These are phyloP conservation scores for Fomitopsis pulvina DNA, from an alignment of 768 basidiomycete species.

Conservation along the genomic window DNA sequence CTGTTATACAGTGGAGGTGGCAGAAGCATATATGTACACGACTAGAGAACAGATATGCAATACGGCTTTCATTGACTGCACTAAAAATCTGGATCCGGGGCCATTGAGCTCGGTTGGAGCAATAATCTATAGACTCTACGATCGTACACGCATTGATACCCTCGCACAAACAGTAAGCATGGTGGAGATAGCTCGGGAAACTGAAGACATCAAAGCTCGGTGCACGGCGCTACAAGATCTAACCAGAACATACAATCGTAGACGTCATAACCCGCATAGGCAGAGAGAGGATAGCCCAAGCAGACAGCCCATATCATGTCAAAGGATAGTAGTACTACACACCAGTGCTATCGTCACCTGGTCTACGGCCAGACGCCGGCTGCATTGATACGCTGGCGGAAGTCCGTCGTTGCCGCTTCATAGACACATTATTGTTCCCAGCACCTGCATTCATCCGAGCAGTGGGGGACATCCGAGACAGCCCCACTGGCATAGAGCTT, in stretches of 20 bases:
- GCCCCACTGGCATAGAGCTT: conserved; percentile 44
- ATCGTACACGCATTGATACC: conserved; percentile 16
- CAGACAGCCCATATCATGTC: conserved; percentile 15
- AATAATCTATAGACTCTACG: conserved; percentile 21
- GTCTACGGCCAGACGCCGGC: conserved; percentile 23
- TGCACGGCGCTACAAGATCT: conserved; percentile 14
- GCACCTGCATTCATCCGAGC: conserved; percentile 23
- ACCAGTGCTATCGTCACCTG: conserved; percentile 18
- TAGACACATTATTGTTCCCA: conserved; percentile 28
- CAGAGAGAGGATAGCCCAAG: conserved; percentile 27
- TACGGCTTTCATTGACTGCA: neutral
- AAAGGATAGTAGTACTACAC: conserved; percentile 17
- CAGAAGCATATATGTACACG: conserved; percentile 2
- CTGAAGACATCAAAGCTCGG: conserved; percentile 1
- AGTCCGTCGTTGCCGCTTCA: conserved; percentile 81
- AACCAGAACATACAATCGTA: conserved; percentile 17
- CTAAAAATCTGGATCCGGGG: neutral
- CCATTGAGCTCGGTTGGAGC: conserved; percentile 8
- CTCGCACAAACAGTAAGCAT: conserved; percentile 8
- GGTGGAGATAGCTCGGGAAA: conserved; percentile 3
- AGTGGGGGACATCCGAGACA: conserved; percentile 33
- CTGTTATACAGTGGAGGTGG: conserved; percentile 8
- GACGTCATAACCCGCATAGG: conserved; percentile 14
- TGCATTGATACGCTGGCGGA: conserved; percentile 48
- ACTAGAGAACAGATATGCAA: neutral